A percentile compares a stretch with the other conserved stretches of the same genome.
Evolutionary conservation across 2,329 filamentous ascomycete species (phyloP).

Genomic region (Dryadomyces sulphureus): DNA sequence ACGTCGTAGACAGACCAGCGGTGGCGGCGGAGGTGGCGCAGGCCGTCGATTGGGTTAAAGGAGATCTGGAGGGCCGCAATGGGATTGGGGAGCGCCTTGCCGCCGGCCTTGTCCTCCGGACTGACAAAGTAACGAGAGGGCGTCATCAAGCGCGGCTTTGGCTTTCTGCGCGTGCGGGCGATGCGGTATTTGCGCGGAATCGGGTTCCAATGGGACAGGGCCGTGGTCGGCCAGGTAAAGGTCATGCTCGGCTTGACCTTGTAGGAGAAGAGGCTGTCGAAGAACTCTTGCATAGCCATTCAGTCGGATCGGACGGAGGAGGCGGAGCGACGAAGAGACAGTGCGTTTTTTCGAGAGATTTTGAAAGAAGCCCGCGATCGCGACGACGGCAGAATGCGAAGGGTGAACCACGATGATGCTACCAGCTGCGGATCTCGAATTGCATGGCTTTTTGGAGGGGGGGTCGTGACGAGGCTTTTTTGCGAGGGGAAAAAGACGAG

Average conservation of each 20-base stretch:
- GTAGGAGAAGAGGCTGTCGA: constrained; percentile 8
- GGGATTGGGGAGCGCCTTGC: constrained; percentile 27
- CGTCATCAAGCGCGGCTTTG: constrained; percentile 7
- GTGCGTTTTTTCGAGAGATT: too few species aligned
- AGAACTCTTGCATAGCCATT: constrained; percentile 15
- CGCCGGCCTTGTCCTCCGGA: neutral
- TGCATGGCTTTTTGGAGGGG: neutral
- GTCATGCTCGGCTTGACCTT: constrained; percentile 16
- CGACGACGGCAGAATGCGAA: neutral
- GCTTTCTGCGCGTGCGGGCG: constrained; percentile 9
- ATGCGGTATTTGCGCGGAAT: constrained; percentile 19
- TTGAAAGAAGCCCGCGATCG: neutral
- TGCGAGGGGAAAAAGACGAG: neutral
- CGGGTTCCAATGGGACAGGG: constrained; percentile 17
- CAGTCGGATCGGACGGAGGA: neutral
- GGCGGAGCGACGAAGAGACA: neutral
- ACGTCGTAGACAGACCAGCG: constrained; percentile 72
- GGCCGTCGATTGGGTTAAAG: constrained; percentile 63
- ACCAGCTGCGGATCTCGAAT: neutral
- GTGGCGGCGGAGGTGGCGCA: constrained; percentile 61
- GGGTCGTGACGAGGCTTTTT: neutral
- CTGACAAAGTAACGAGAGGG: constrained; percentile 11
- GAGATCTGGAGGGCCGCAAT: constrained; percentile 69
- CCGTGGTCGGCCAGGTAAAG: constrained; percentile 15
- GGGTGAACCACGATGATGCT: neutral